Percentiles rank a stretch among this genome's conserved stretches.
Conservation (phyloP, 2,329 filamentous ascomycete species). For the Colletotrichum orchidophilum region DNA sequence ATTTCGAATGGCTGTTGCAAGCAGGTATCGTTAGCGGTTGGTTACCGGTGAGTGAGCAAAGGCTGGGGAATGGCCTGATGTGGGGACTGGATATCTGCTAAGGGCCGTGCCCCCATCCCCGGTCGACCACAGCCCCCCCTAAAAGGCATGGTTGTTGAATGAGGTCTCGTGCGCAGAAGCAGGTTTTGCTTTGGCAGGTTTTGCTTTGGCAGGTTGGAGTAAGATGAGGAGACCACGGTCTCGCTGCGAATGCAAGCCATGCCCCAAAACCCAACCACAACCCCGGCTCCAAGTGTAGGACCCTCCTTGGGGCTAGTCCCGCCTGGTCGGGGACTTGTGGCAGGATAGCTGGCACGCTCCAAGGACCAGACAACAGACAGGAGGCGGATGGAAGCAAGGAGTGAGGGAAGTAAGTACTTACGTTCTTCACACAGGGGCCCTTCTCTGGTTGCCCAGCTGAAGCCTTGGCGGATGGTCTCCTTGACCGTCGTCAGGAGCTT, state of each 20-base stretch:
- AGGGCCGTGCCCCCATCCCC: slow-evolving; percentile 27
- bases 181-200: slow-evolving; percentile 14
- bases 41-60: slow-evolving; percentile 5
- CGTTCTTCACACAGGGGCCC: slow-evolving; percentile 97
- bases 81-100: slow-evolving; percentile 12
- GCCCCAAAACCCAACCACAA: slow-evolving; percentile 22
- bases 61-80: slow-evolving; percentile 23
- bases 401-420: slow-evolving; percentile 58
- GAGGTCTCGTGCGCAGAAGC: slow-evolving; percentile 28
- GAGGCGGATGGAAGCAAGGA: slow-evolving; percentile 25
- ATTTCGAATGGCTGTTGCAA: slow-evolving; percentile 83
- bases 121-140: slow-evolving; percentile 17
- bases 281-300: slow-evolving; percentile 21
- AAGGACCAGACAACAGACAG: slow-evolving; percentile 18
- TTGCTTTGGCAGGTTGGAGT: slow-evolving; percentile 5
- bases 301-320: slow-evolving; percentile 15
- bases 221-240: slow-evolving; percentile 3
- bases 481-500: slow-evolving; percentile 87
- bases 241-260: slow-evolving; percentile 29
- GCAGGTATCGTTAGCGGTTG: slow-evolving; percentile 40
- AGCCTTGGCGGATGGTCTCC: slow-evolving; percentile 94
- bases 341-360: not conserved
- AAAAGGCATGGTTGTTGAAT: slow-evolving; percentile 14
- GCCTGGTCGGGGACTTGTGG: slow-evolving; percentile 22
- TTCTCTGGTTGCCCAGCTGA: slow-evolving; percentile 95